Conservation (phyloP, 768 basidiomycete species). For the Phlebiopsis flavidoalba region DNA sequence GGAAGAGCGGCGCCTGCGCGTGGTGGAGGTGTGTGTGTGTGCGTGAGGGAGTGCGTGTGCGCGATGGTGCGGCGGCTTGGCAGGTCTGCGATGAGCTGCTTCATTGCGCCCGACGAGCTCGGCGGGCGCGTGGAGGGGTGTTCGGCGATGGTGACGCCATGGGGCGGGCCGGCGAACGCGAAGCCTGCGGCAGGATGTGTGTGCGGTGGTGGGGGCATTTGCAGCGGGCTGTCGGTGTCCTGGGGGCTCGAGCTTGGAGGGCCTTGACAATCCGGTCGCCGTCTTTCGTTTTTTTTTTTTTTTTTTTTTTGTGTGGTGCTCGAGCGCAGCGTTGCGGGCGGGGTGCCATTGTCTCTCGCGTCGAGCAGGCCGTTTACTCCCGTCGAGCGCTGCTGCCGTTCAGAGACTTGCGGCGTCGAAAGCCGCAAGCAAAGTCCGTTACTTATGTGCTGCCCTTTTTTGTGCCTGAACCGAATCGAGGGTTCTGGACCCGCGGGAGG, state of each 20-base stretch:
- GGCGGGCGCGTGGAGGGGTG: slow-evolving; percentile 21
- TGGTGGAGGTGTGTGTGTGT: background rate
- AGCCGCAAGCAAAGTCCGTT: slow-evolving; percentile 15
- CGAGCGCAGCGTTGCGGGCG: slow-evolving; percentile 50
- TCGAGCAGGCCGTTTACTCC: slow-evolving; percentile 24
- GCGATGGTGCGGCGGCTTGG: slow-evolving; percentile 1
- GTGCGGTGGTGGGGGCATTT: slow-evolving; percentile 16
- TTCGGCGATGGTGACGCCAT: slow-evolving; percentile 24
- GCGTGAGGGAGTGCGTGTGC: no score
- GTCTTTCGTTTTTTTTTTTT: no score
- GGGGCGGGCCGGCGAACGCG: slow-evolving; percentile 18
- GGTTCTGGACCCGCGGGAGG: slow-evolving; percentile 1
- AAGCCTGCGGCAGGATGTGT: slow-evolving; percentile 13
- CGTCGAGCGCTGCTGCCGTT: slow-evolving; percentile 19
- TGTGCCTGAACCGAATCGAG: slow-evolving; percentile 12
- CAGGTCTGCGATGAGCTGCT: slow-evolving; percentile 17
- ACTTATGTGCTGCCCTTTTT: slow-evolving; percentile 23
- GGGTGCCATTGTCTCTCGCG: slow-evolving; percentile 34
- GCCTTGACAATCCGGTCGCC: slow-evolving; percentile 43
- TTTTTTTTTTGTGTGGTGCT: no score
- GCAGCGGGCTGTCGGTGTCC: slow-evolving; percentile 31
- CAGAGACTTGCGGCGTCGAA: slow-evolving; percentile 11
- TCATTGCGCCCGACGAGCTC: slow-evolving; percentile 18
- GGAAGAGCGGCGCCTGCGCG: background rate
- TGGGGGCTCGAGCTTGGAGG: slow-evolving; percentile 44